Conservation (phyloP, 768 basidiomycete species). For the Hydnomerulius pinastri region DNA sequence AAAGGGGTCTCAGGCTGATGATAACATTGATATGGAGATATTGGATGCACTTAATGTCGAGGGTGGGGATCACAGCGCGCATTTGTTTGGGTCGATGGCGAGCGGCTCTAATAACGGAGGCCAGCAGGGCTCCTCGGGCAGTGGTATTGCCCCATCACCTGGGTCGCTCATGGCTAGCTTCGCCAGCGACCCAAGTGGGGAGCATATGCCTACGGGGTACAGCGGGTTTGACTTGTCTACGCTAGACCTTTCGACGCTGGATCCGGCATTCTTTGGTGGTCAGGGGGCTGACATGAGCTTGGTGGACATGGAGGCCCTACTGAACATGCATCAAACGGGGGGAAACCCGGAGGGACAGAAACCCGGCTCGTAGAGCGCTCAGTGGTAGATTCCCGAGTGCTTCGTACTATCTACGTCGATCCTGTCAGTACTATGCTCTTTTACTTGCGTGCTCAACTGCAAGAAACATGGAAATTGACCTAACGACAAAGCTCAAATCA, state of each 20-base stretch:
- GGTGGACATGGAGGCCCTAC: constrained; percentile 55
- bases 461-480: constrained; percentile 3
- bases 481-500: constrained; percentile 2
- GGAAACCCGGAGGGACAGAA: constrained; percentile 26
- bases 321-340: constrained; percentile 42
- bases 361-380: constrained; percentile 14
- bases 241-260: constrained; percentile 48
- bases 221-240: constrained; percentile 49
- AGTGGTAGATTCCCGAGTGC: not conserved
- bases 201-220: constrained; percentile 23
- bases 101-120: constrained; percentile 22
- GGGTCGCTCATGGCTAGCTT: constrained; percentile 48
- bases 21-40: constrained; percentile 36
- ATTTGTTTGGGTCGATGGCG: constrained; percentile 28
- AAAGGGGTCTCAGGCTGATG: constrained; percentile 18
- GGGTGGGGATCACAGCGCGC: constrained; percentile 14
- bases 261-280: constrained; percentile 43
- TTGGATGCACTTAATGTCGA: constrained; percentile 35
- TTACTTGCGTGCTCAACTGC: not conserved
- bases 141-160: constrained; percentile 40
- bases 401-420: not conserved
- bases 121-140: constrained; percentile 14
- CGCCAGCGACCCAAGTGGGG: constrained; percentile 17
- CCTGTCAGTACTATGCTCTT: not conserved
- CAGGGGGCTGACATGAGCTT: constrained; percentile 46